A percentile compares a stretch with the other conserved stretches of the same genome.
Conservation (phyloP, 177 flowering plant genomes). For the Telopea speciosissima region DNA sequence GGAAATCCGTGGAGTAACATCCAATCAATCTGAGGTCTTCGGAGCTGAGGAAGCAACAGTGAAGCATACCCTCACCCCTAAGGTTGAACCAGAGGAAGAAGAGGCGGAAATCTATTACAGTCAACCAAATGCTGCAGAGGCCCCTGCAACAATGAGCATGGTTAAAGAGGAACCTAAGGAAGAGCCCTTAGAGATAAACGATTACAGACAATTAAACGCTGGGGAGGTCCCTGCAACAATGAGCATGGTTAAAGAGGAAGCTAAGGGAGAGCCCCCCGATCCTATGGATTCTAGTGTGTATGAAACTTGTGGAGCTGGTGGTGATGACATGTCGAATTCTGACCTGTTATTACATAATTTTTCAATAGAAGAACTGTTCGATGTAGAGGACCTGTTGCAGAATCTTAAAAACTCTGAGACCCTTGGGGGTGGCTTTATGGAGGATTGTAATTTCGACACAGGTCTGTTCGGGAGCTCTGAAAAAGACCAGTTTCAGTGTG, state of each 20-base stretch:
- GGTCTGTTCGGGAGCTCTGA: background rate
- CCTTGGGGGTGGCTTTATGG: background rate
- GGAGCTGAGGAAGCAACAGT: conserved; percentile 9
- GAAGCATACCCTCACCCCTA: background rate
- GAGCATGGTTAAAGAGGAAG: conserved; percentile 15
- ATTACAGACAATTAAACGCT: background rate
- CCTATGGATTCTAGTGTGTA: background rate
- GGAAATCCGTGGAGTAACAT: conserved; percentile 8
- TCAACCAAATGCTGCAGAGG: background rate
- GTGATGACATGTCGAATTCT: conserved; percentile 5
- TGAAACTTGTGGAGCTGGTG: background rate
- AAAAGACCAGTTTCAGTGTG: conserved; percentile 4
- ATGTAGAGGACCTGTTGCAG: conserved; percentile 42
- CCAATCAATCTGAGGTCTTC: conserved; percentile 30
- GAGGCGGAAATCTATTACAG: conserved; percentile 6
- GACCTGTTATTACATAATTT: conserved; percentile 1
- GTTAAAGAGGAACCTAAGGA: conserved; percentile 3
- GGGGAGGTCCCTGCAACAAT: background rate
- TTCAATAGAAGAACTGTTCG: conserved; percentile 47
- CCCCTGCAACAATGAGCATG: too few species aligned
- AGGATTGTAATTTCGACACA: background rate
- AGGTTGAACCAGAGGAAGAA: conserved; percentile 2
- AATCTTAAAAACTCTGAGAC: conserved; percentile 20
- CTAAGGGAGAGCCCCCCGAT: conserved; percentile 7
- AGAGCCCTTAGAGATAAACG: conserved; percentile 10